A percentile compares a stretch with the other conserved stretches of the same genome.
These are phyloP conservation scores for Aspergillus bombycis DNA, from an alignment of 2,329 filamentous ascomycete species.

Conservation along the genomic window DNA sequence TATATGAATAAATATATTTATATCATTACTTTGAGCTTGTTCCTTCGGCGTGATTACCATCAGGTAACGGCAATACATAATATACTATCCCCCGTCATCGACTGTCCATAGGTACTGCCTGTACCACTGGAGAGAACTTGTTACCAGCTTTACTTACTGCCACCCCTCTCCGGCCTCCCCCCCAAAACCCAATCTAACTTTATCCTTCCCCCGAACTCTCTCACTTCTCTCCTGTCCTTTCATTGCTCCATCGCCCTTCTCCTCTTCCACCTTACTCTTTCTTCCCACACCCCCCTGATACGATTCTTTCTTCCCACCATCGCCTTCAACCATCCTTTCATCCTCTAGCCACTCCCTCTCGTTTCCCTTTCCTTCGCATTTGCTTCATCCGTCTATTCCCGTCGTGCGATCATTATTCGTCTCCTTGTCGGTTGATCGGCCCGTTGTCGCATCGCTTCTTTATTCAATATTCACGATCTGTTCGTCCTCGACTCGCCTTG, in stretches of 20 bases:
- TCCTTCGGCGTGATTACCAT: background rate
- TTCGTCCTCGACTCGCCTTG: slow-evolving; percentile 13
- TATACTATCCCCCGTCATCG: slow-evolving; percentile 9
- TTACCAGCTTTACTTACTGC: slow-evolving; percentile 11
- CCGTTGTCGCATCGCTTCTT: slow-evolving; percentile 24
- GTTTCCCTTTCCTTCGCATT: slow-evolving; percentile 5
- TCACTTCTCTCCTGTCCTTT: slow-evolving; percentile 17
- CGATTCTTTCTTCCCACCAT: slow-evolving; percentile 9
- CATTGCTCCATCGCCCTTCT: slow-evolving; percentile 17
- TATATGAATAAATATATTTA: background rate
- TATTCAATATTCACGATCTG: slow-evolving; percentile 9
- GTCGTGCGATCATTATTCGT: slow-evolving; percentile 14
- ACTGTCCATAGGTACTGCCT: background rate
- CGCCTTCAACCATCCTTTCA: slow-evolving; percentile 16
- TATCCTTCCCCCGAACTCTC: slow-evolving; percentile 20
- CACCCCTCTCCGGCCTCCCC: slow-evolving; percentile 18
- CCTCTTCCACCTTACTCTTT: slow-evolving; percentile 12
- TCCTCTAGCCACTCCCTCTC: slow-evolving; percentile 9
- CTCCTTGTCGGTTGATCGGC: slow-evolving; percentile 17
- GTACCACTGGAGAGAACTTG: slow-evolving; percentile 6
- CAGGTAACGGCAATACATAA: background rate
- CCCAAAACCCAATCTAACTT: slow-evolving; percentile 21
- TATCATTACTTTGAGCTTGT: background rate
- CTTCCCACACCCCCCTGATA: slow-evolving; percentile 14
- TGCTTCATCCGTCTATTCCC: slow-evolving; percentile 10